Base-by-base conservation (phyloP, 2,329 filamentous ascomycete species). In the Aspergillus jensenii region DNA sequence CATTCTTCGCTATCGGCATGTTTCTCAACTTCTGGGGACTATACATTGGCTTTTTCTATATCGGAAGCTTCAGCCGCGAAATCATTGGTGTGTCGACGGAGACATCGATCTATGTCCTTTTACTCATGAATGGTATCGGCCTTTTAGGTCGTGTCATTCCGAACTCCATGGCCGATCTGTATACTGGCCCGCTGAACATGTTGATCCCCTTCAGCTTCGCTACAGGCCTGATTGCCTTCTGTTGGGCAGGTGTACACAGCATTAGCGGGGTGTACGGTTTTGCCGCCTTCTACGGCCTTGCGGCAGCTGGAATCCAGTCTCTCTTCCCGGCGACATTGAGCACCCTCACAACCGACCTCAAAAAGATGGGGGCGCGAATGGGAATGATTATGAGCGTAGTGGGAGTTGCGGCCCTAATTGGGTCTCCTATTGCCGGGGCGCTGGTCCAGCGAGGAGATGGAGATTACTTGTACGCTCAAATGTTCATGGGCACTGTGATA, bases 121-220 rank as follows among this genome's bases (percentile, higher is more conserved):
- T 90, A 25, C 76, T 90, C 3, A 76, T 89, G 67, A 91, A 90
- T 71, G 86, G 83, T 19, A 78, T 86, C 11, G 85, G 87, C 1
- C 56, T 84, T 14, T 57, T 83, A 2, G 85, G 86, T 9, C 82
- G 87, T 0, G 58, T 88, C 11, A 62, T 85, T 0, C 86, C 86
- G 0, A 85, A 82, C 67, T 76, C 80, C 61, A 62, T 87, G 1
- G 86, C 87, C 3, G 86, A 90, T 66, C 71, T 71, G 33, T 80
- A 71, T 58, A 71, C 79, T 17, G 88, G 88, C 0, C 78, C 83
- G 0, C 69, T 90, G 58, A 90, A 88, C 67, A 74, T 86, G 39
- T 78, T 88, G 59, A 78, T 85, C 27, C 80, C 87, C 0, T 75
- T 77, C 43, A 72, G 78, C 12, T 58, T 79, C 11, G 60, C 73